Base-by-base conservation (phyloP, 495 filamentous ascomycete genomes). In the Darksidea phi region DNA sequence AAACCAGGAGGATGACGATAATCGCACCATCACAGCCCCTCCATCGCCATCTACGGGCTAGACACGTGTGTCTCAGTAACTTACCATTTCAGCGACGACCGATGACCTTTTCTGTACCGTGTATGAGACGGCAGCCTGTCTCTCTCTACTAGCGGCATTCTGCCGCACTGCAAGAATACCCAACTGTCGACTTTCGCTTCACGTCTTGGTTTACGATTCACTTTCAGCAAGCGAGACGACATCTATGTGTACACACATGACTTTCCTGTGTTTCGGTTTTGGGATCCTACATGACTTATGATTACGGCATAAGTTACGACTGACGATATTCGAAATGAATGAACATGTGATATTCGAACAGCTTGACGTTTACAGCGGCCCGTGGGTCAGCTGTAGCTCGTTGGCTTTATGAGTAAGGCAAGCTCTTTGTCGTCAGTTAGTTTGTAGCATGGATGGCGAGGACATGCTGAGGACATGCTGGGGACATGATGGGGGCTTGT, bases 11-110 rank as follows among this genome's bases (percentile, higher is more conserved):
- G 45, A 26, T 25, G 67, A 69, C 54, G 63, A 69, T 41, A 32
- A 69, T 23, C 67, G 67, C 18, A 69, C 67, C 34, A 25, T 69
- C 28, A 69, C 67, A 20, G 67, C 67, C 36, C 63, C 67, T 15
- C 66, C 66, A 12, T 69, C 66, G 11, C 66, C 66, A 59, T 66
- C 58, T 62, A 53, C 66, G n/a, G 48, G 20, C 34, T 65, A 69
- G 49, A 49, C 41, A 43, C 3, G 18, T 4, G 15, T 43, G 13
- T 43, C 41, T 43, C 13, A 6, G 18, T 15, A 6, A 43, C 3
- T 15, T 13, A 43, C 15, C 41, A 43, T 43, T 15, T 15, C 41
- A n/a, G 15, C 41, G 10, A 32, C n/a, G 28, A 32, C 10, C 28
- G 28, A 32, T 32, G 28, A 10, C 28, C 10, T 32, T 32, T 32